These are phyloP conservation scores for Tetracladium marchalianum DNA, from an alignment of 495 filamentous ascomycete genomes.

Conservation along the genomic window DNA sequence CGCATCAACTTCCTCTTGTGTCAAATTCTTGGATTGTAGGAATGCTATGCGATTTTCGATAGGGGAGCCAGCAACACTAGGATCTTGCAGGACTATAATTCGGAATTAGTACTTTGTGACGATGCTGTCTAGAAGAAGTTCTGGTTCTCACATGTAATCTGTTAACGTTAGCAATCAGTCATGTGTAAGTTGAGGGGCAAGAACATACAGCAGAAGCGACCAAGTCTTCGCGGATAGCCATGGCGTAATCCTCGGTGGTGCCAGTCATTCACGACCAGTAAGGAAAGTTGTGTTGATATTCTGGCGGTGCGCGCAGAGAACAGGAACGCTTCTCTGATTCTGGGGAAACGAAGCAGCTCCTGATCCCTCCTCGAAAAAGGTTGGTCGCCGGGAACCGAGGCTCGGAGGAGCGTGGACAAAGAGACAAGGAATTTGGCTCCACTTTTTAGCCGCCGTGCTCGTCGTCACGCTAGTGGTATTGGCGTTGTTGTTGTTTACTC, in stretches of 20 bases:
- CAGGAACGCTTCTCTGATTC: conserved; percentile 2
- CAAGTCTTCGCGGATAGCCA: conserved; percentile 78
- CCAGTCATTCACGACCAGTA: conserved; percentile 8
- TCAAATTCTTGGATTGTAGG: conserved; percentile 92
- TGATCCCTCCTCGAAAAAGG: conserved; percentile 1
- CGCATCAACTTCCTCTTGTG: conserved; percentile 83
- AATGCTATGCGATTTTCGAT: conserved; percentile 89
- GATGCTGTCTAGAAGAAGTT: background rate
- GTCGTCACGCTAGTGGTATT: background rate
- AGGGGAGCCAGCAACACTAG: conserved; percentile 80
- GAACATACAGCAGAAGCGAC: conserved; percentile 67
- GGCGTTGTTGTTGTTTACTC: conserved; percentile 14
- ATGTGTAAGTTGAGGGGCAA: background rate
- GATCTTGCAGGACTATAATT: conserved; percentile 76
- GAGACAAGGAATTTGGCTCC: background rate
- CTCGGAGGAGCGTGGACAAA: conserved; percentile 6
- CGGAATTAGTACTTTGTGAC: conserved; percentile 7
- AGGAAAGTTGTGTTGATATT: conserved; percentile 11
- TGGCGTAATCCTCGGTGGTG: conserved; percentile 25
- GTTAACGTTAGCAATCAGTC: conserved; percentile 28
- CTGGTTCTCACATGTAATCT: conserved; percentile 40
- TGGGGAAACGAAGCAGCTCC: background rate
- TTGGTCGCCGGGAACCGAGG: conserved; percentile 12
- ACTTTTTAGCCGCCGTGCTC: background rate
- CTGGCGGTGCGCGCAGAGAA: background rate